Percentiles rank a stretch among this genome's conserved stretches.
Conservation (phyloP, 2,329 filamentous ascomycete genomes). For the Seiridium cupressi region DNA sequence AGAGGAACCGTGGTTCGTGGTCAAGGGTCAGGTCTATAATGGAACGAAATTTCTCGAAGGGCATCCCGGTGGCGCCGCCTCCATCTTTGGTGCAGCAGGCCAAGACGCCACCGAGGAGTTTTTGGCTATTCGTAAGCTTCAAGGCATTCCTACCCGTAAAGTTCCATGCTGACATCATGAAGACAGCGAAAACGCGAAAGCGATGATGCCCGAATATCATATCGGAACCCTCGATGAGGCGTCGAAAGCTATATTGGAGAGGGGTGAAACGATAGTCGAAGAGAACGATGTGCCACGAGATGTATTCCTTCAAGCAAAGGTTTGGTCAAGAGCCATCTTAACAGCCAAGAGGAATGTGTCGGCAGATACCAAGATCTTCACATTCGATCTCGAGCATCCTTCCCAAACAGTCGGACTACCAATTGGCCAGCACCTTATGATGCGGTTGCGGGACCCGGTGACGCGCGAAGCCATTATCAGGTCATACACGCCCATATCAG, state of each 20-base stretch:
- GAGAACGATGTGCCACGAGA: slow-evolving; percentile 43
- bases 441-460: slow-evolving; percentile 72
- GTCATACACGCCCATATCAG: slow-evolving; percentile 82
- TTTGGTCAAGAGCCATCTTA: slow-evolving; percentile 73
- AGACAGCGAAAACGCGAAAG: slow-evolving; percentile 91
- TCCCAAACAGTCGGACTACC: slow-evolving; percentile 73
- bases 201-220: slow-evolving; percentile 85
- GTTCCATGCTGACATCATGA: slow-evolving; percentile 21
- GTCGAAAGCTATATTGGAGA: slow-evolving; percentile 52
- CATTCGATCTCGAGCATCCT: slow-evolving; percentile 72
- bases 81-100: slow-evolving; percentile 79
- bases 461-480: slow-evolving; percentile 74
- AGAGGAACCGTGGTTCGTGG: slow-evolving; percentile 78
- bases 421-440: slow-evolving; percentile 83
- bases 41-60: slow-evolving; percentile 76
- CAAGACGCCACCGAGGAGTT: slow-evolving; percentile 86
- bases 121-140: slow-evolving; percentile 79
- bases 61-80: slow-evolving; percentile 83
- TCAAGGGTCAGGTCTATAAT: slow-evolving; percentile 87
- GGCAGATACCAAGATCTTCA: slow-evolving; percentile 77
- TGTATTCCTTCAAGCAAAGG: slow-evolving; percentile 68
- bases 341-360: slow-evolving; percentile 69
- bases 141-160: background rate
- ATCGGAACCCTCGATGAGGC: slow-evolving; percentile 71
- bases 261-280: slow-evolving; percentile 28